Evolutionary conservation across 371 early-diverging fungal species (phyloP).

Genomic region (Basidiobolus meristosporus): DNA sequence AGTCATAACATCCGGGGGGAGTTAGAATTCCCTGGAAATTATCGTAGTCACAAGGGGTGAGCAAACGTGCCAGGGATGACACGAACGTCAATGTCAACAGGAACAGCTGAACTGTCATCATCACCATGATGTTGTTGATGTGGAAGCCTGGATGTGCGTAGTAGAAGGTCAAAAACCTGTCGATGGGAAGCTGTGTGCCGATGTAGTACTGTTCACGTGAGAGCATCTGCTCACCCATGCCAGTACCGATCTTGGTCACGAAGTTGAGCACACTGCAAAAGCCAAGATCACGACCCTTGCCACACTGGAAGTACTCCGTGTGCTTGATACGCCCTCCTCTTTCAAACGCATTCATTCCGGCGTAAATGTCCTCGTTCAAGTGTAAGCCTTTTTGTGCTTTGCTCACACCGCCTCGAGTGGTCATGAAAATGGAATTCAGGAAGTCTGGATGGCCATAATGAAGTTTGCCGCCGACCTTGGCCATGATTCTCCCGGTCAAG

Average conservation of each 20-base stretch:
- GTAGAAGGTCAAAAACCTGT: constrained; percentile 74
- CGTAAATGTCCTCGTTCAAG: constrained; percentile 85
- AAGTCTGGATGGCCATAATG: constrained; percentile 92
- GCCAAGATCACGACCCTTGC: constrained; percentile 84
- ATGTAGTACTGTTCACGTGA: constrained; percentile 82
- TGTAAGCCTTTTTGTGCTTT: constrained; percentile 85
- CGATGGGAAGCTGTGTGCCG: constrained; percentile 63
- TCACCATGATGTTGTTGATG: constrained; percentile 77
- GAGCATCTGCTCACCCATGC: constrained; percentile 78
- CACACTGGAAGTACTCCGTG: constrained; percentile 81
- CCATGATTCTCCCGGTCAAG: constrained; percentile 52
- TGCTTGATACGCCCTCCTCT: constrained; percentile 81
- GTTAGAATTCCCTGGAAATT: constrained; percentile 23
- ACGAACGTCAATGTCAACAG: constrained; percentile 57
- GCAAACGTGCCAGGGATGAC: constrained; percentile 41
- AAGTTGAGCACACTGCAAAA: constrained; percentile 80
- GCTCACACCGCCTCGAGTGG: constrained; percentile 70
- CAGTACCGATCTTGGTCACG: constrained; percentile 76
- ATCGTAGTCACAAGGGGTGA: constrained; percentile 21
- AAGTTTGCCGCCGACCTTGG: no score
- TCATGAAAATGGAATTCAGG: constrained; percentile 74
- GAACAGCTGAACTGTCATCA: constrained; percentile 70
- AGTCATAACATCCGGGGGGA: constrained; percentile 44
- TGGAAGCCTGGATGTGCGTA: constrained; percentile 88
- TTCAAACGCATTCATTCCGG: constrained; percentile 75